These are phyloP conservation scores for Lepidium africanum DNA, from an alignment of 345 rosid species.

Conservation along the genomic window DNA sequence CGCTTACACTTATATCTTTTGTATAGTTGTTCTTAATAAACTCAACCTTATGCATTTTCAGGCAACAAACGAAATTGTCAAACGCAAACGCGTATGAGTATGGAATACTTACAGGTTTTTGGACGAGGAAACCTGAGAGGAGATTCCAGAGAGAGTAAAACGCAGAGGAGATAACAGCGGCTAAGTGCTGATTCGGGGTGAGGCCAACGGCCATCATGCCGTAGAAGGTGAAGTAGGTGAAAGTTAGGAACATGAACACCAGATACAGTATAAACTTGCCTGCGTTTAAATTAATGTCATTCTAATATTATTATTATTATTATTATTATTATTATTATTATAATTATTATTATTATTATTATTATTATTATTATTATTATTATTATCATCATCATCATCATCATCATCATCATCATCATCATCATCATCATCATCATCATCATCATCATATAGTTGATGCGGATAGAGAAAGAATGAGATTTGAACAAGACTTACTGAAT, in stretches of 20 bases:
- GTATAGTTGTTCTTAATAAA: no score
- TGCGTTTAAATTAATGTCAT: constrained; percentile 25
- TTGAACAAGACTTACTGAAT: constrained; percentile 38
- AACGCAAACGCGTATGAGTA: no score
- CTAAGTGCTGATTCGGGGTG: constrained; percentile 67
- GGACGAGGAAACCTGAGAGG: constrained; percentile 76
- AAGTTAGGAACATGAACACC: constrained; percentile 84
- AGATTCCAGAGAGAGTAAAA: constrained; percentile 93
- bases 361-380: no score
- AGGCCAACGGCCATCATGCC: constrained; percentile 97
- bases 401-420: no score
- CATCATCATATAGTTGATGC: not conserved
- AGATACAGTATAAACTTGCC: constrained; percentile 66
- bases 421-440: no score
- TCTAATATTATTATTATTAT: not conserved
- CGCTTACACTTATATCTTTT: not conserved
- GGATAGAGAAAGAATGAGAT: not conserved
- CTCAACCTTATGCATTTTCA: no score
- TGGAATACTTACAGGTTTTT: constrained; percentile 53
- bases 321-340: no score
- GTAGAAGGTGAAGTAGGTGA: constrained; percentile 82
- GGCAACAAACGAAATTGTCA: no score
- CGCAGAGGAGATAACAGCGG: constrained; percentile 81
- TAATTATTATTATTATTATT: no score
- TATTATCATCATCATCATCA: no score